Evolutionary conservation across 306 rosid genomes (phyloP), one percentile per base, ranked within the genome.

Genomic region (Datisca glomerata): DNA sequence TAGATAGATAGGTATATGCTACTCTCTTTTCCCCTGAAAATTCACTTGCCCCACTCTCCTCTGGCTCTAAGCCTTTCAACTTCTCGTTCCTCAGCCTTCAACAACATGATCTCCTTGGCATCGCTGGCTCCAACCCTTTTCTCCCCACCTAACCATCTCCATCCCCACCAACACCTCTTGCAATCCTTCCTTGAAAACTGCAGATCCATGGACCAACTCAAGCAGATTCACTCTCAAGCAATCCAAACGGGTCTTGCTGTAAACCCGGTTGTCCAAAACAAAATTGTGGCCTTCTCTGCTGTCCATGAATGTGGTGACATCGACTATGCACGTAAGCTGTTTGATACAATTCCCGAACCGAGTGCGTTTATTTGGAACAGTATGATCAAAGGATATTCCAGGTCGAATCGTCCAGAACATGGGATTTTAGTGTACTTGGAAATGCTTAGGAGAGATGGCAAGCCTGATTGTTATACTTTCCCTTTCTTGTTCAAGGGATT

Each of bases 401-500:
- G 78, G 53, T 53, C 59, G 35, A 49, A 61, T 15, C 47, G 58
- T 51, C 81, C 80, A 2, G 21, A 28, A 36, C 41, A 41, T 22
- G 93, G 77, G 37, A 59, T 83, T 57, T 74, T 60, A 7, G 27
- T 79, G 76, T 87, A 83, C 56, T 19, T 70, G 24, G 55, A 67
- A 28, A 76, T 87, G 94, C 47, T 69, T 41, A 39, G 61, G 31
- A 55, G 67, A 66, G 36, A 51, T 23, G 34, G 60, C 53, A 53
- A 65, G 75, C 89, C 93, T 3, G 85, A 83, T 35, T n/a, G 34
- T 42, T 87, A 55, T 43, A 79, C 94, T 0, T 82, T 79, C 53
- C 93, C 94, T 0, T 87, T 79, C 61, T 56, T 83, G 77, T 53
- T 87, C 39, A 79, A 77, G 74, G 85, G 94, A 8, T 72, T 82